Evolutionary conservation across 192 early-diverging fungal genomes (phyloP), one percentile per base, ranked within the genome.

Genomic region (Umbelopsis sp.): DNA sequence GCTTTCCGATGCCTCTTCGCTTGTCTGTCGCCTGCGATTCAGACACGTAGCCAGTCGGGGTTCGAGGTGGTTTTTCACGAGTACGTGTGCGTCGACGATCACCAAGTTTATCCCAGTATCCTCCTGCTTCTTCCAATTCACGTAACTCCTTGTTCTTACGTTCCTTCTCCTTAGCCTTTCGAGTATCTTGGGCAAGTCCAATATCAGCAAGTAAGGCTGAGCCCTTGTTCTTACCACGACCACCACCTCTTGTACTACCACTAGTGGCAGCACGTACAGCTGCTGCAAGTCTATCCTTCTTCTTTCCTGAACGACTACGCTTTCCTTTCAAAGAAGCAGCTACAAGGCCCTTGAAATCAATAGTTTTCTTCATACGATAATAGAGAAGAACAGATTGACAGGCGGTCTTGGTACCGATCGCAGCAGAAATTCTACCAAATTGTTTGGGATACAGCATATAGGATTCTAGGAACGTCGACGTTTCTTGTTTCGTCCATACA

Each of bases 341-440:
- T 54, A 89, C 82, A 45, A 93, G 77, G 1, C 83, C 86, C 81
- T 92, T 93, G 66, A 92, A 85, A 24, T 87, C 83, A 59, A 92
- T 83, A 25, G 82, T 85, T 65, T 92, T 91, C 80, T 94, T 93
- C 54, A 89, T 89, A 29, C 91, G 85, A 76, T 94, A 94, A 76
- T 94, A 94, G 45, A 90, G 91, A 43, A 90, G 71, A 22, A 93
- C 91, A 51, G 91, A 94, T 62, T 90, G 87, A 41, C 84, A 84
- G 31, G 88, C 87, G 0, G 82, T 84, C 78, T 94, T 94, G 73
- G 82, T 76, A 31, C 84, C 84, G 11, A 94, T 56, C 34, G 81
- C 85, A 11, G 81, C 81, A 0, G 92, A 83, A 65, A 94, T 91
- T 69, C 86, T 88, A 25, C 86, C 89, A 74, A 94, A 94, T 77